Percentiles rank a stretch among this genome's conserved stretches.
phyloP scores from a whole-genome alignment of 495 filamentous ascomycete genomes.

The Durotheca rogersii region DNA sequence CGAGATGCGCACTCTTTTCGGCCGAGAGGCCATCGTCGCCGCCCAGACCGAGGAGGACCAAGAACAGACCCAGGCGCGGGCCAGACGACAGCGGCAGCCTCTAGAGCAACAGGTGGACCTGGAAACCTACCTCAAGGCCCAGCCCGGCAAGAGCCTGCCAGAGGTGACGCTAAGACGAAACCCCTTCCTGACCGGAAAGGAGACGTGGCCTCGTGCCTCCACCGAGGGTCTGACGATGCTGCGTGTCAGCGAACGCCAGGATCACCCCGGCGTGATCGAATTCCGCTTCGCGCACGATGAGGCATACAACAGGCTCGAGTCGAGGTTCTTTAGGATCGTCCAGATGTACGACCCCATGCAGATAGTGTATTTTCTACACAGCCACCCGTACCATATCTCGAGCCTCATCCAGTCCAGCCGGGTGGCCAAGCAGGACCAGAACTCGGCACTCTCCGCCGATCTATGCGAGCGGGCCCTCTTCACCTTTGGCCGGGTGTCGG shows the following conservation, averaged over 20 bases:
- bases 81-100: constrained; percentile 48
- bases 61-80: constrained; percentile 42
- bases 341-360: constrained; percentile 76
- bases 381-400: constrained; percentile 76
- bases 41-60: constrained; percentile 56
- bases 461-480: constrained; percentile 90
- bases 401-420: constrained; percentile 91
- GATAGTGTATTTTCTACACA: constrained; percentile 46
- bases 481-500: constrained; percentile 81
- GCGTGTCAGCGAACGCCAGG: constrained; percentile 43
- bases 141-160: constrained; percentile 62
- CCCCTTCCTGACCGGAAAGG: constrained; percentile 83
- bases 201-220: constrained; percentile 81
- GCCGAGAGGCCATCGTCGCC: constrained; percentile 70
- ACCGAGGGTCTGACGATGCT: constrained; percentile 86
- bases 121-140: constrained; percentile 66
- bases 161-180: constrained; percentile 74
- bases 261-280: constrained; percentile 52
- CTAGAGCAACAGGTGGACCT: constrained; percentile 61
- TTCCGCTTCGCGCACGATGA: constrained; percentile 75
- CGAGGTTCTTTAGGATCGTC: constrained; percentile 74
- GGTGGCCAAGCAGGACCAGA: constrained; percentile 84
- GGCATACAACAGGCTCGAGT: constrained; percentile 76
- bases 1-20: constrained; percentile 94
- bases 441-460: constrained; percentile 80